Percentiles rank a stretch among this genome's conserved stretches.
phyloP scores from a whole-genome alignment of 768 basidiomycete species.

The Suillus fuscotomentosus region DNA sequence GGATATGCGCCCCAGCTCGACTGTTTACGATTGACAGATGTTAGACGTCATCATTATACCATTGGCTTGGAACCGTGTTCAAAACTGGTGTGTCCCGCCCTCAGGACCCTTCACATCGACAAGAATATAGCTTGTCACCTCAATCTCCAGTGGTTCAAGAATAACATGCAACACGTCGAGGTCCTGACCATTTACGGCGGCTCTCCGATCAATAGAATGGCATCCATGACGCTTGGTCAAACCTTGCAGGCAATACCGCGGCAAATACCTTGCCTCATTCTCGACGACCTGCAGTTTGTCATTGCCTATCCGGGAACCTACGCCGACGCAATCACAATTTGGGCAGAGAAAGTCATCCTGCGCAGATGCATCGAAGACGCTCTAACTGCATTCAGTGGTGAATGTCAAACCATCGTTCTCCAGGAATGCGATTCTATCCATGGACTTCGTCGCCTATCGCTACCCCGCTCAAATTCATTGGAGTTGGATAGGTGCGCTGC shows the following conservation, averaged over 20 bases:
- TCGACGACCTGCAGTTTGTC: background rate
- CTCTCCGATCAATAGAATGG: background rate
- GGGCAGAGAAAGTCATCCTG: background rate
- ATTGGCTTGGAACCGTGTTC: background rate
- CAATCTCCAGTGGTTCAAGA: background rate
- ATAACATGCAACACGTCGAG: background rate
- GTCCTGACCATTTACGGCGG: background rate
- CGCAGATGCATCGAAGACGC: background rate
- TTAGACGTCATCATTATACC: fast-evolving
- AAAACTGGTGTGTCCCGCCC: background rate
- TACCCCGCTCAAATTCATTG: background rate
- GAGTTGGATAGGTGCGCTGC: background rate
- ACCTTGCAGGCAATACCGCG: background rate
- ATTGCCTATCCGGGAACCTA: fast-evolving
- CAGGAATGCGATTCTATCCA: background rate
- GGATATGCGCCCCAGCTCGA: background rate
- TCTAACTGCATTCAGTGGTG: background rate
- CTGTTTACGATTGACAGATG: background rate
- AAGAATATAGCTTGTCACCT: background rate
- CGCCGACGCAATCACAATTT: background rate
- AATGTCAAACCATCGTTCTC: background rate
- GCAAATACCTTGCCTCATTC: background rate
- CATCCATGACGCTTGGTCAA: background rate
- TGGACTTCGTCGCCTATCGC: background rate
- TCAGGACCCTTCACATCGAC: background rate